These are phyloP conservation scores for Malassezia psittaci DNA, from an alignment of 1,284 basidiomycete species.

Conservation along the genomic window DNA sequence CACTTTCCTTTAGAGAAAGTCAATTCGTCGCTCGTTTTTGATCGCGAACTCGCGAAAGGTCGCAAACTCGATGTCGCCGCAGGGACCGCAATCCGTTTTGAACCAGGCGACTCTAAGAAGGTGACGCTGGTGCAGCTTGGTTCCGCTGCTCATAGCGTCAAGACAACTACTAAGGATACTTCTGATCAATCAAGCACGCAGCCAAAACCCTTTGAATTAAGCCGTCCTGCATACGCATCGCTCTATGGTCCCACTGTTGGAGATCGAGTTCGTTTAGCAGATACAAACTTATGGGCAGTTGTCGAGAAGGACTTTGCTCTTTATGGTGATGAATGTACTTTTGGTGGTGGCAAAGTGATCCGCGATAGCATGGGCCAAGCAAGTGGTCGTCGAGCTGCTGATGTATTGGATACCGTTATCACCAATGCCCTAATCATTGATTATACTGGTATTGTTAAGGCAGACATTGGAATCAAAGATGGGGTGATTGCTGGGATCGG, in stretches of 20 bases:
- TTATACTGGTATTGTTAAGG: conserved; percentile 92
- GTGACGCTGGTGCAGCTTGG: conserved; percentile 67
- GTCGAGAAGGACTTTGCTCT: conserved; percentile 76
- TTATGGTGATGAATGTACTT: conserved; percentile 86
- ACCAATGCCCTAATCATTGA: conserved; percentile 91
- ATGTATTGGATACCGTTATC: conserved; percentile 79
- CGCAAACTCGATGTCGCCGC: conserved; percentile 83
- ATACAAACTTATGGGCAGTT: conserved; percentile 82
- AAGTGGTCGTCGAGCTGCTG: conserved; percentile 59
- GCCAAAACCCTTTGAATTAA: conserved; percentile 23
- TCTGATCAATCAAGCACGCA: not conserved
- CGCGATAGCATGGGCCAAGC: conserved; percentile 61
- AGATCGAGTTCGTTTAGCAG: conserved; percentile 76
- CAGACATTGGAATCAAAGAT: conserved; percentile 87
- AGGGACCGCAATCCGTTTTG: conserved; percentile 90
- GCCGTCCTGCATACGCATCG: conserved; percentile 32
- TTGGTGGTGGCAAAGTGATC: conserved; percentile 63
- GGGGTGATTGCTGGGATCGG: conserved; percentile 80
- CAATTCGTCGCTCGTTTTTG: conserved; percentile 71
- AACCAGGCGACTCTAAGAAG: conserved; percentile 79
- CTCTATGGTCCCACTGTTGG: conserved; percentile 73
- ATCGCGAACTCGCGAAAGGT: conserved; percentile 68
- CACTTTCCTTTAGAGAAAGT: conserved; percentile 81
- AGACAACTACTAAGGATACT: not conserved
- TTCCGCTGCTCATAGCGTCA: conserved; percentile 54